These are phyloP conservation scores for Xylaria polymorpha DNA, from an alignment of 2,329 filamentous ascomycete species.

Conservation along the genomic window DNA sequence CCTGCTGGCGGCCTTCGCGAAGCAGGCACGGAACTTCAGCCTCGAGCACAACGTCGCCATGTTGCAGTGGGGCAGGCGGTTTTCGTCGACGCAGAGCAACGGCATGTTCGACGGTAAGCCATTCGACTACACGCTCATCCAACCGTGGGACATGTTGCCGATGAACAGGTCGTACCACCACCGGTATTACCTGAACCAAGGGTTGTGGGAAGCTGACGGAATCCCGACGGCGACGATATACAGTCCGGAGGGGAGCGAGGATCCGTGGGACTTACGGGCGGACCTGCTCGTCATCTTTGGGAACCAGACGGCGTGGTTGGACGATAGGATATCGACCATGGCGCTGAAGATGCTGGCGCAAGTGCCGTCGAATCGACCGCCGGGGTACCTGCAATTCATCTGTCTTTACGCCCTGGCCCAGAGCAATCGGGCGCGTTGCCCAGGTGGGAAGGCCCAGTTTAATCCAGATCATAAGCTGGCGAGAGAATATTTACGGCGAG, in stretches of 20 bases:
- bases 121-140: conserved; percentile 47
- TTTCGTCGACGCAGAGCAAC: conserved; percentile 42
- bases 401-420: conserved; percentile 44
- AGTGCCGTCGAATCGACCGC: conserved; percentile 37
- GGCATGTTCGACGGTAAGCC: conserved; percentile 46
- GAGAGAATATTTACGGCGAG: conserved; percentile 42
- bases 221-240: conserved; percentile 45
- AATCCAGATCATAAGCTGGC: conserved; percentile 43
- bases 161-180: conserved; percentile 43
- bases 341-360: conserved; percentile 42
- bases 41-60: conserved; percentile 42
- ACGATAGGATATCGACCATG: conserved; percentile 43
- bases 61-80: conserved; percentile 44
- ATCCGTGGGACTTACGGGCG: conserved; percentile 43
- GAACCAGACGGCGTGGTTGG: conserved; percentile 43
- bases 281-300: conserved; percentile 47
- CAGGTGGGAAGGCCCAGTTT: conserved; percentile 26
- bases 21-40: conserved; percentile 37
- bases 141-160: conserved; percentile 47
- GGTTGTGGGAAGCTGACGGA: conserved; percentile 42
- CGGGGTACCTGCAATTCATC: conserved; percentile 44
- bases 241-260: conserved; percentile 36
- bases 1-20: conserved; percentile 42
- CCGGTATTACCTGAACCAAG: conserved; percentile 47
- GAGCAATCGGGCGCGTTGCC: conserved; percentile 38